Percentiles rank a stretch among this genome's conserved stretches.
phyloP scores from a whole-genome alignment of 2,329 filamentous ascomycete genomes.

The Eutypella sp. region DNA sequence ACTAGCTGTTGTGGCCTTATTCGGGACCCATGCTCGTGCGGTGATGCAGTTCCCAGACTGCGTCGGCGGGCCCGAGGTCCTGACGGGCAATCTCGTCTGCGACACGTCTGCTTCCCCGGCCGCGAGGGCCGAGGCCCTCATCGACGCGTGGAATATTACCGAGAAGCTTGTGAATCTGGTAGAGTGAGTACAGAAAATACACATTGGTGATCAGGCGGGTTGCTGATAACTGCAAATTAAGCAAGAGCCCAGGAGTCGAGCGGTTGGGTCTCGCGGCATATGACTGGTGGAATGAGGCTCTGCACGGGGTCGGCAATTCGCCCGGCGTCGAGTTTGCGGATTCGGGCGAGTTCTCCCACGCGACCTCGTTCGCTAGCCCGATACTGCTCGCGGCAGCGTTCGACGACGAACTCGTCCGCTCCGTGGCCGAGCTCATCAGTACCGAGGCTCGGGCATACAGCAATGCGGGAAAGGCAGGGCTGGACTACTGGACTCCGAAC shows the following conservation, averaged over 20 bases:
- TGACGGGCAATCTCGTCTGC: conserved; percentile 29
- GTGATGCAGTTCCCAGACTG: conserved; percentile 28
- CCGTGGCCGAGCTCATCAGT: conserved; percentile 21
- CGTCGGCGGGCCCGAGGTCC: conserved; percentile 21
- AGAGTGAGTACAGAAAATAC: conserved; percentile 17
- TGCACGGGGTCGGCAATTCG: conserved; percentile 55
- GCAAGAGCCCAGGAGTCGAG: conserved; percentile 40
- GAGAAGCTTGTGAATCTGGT: conserved; percentile 30
- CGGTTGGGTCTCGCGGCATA: conserved; percentile 54
- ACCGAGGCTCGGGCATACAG: conserved; percentile 28
- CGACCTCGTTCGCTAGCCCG: conserved; percentile 28
- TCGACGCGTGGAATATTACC: conserved; percentile 25
- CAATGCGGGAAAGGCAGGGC: conserved; percentile 24
- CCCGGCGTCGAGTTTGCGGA: conserved; percentile 35
- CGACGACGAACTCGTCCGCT: conserved; percentile 25
- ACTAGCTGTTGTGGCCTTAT: conserved; percentile 9
- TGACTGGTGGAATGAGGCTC: conserved; percentile 57
- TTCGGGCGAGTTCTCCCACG: conserved; percentile 21
- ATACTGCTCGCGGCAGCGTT: conserved; percentile 28
- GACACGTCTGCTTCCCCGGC: conserved; percentile 21
- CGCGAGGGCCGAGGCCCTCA: conserved; percentile 26
- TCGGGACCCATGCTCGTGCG: conserved; percentile 8
- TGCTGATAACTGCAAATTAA: conserved; percentile 12
- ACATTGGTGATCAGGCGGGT: neutral
- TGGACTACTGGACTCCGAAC: conserved; percentile 24